Conservation (phyloP, 164 flowering plant species). For the Magnolia officinalis region DNA sequence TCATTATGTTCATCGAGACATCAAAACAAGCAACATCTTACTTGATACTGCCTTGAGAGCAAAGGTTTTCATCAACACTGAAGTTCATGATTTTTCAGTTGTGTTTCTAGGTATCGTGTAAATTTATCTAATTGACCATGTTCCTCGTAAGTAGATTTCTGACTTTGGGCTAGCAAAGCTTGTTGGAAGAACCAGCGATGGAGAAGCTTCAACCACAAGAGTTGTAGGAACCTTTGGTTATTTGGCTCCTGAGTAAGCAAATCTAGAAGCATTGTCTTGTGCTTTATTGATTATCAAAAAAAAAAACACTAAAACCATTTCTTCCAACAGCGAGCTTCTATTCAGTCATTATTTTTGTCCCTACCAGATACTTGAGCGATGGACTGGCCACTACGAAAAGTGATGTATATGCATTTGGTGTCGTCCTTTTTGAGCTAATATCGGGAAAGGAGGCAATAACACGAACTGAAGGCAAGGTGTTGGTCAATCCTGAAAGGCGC, state of each 20-base stretch:
- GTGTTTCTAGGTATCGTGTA: not conserved
- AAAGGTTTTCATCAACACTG: constrained; percentile 47
- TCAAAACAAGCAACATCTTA: constrained; percentile 90
- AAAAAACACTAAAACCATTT: not conserved
- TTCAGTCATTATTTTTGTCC: constrained; percentile 3
- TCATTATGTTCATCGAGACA: constrained; percentile 94
- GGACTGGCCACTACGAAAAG: constrained; percentile 85
- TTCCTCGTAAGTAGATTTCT: constrained; percentile 52
- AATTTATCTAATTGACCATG: constrained; percentile 10
- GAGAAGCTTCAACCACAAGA: constrained; percentile 69
- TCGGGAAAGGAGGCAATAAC: constrained; percentile 86
- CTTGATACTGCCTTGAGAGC: constrained; percentile 83
- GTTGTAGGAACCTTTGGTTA: constrained; percentile 97
- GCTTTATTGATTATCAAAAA: not conserved
- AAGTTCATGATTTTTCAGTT: not conserved
- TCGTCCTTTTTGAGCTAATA: constrained; percentile 84
- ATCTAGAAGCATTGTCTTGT: constrained; percentile 4
- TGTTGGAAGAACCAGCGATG: constrained; percentile 61
- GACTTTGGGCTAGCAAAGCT: constrained; percentile 96
- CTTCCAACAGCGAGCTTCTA: constrained; percentile 4
- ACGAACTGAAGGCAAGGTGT: constrained; percentile 47
- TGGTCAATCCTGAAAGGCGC: constrained; percentile 69
- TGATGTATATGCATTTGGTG: constrained; percentile 96
- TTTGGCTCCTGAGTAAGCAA: constrained; percentile 91
- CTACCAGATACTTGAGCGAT: constrained; percentile 69